A percentile compares a stretch with the other conserved stretches of the same genome.
Conservation (phyloP, 2,329 filamentous ascomycete genomes). For the Chalaropsis ovoidea region DNA sequence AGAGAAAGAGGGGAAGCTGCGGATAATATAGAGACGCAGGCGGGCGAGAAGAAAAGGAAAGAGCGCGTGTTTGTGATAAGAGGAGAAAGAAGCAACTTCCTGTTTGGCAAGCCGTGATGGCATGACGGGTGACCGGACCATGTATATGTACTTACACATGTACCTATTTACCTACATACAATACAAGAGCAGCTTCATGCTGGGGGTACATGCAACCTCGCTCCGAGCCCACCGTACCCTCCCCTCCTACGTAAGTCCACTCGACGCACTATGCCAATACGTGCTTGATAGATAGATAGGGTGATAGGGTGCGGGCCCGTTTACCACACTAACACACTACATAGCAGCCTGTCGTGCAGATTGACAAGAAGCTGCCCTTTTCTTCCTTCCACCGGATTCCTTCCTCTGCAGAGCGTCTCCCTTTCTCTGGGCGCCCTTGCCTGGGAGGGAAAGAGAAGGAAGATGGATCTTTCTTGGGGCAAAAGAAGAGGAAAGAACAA, state of each 20-base stretch:
- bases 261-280: background rate
- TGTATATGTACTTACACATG: background rate
- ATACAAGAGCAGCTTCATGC: background rate
- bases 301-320: background rate
- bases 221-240: too few species aligned
- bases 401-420: background rate
- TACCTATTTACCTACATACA: background rate
- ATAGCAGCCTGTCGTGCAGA: background rate
- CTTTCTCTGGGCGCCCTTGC: conserved; percentile 6
- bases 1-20: background rate
- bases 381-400: conserved; percentile 4
- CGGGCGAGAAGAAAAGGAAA: conserved; percentile 6
- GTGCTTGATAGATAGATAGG: too few species aligned
- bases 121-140: background rate
- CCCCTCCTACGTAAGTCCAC: too few species aligned
- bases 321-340: background rate
- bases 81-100: conserved; percentile 9
- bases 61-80: conserved; percentile 1
- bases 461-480: background rate
- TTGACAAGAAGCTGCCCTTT: conserved; percentile 3
- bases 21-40: background rate
- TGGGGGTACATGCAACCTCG: too few species aligned
- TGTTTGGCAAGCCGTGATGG: background rate
- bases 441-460: too few species aligned
- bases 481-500: background rate